Evolutionary conservation across 225 moss, liverwort and hornwort species (phyloP).

Genomic region (Sphagnum tenellum): DNA sequence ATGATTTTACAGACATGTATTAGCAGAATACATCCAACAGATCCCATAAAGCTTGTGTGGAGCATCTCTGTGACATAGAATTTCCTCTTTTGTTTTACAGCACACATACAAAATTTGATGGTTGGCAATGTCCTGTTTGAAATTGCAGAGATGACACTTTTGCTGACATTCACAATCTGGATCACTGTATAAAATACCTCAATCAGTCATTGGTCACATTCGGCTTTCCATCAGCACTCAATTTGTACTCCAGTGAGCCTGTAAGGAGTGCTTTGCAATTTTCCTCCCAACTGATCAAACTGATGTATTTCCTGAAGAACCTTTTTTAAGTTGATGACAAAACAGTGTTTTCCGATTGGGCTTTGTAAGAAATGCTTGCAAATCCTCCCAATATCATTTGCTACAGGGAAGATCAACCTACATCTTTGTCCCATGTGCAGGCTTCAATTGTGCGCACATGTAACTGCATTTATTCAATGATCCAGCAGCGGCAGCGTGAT

Average conservation of each 20-base stretch:
- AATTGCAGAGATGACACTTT: slow-evolving; percentile 68
- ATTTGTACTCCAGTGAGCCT: slow-evolving; percentile 63
- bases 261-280: slow-evolving; percentile 22
- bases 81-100: too few species aligned
- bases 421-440: slow-evolving; percentile 16
- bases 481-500: slow-evolving; percentile 87
- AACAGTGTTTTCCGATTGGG: background rate
- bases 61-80: too few species aligned
- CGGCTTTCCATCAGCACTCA: slow-evolving; percentile 71
- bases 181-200: slow-evolving; percentile 88
- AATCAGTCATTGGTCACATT: slow-evolving; percentile 78
- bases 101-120: too few species aligned
- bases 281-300: too few species aligned
- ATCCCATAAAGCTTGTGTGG: too few species aligned
- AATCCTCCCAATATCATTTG: too few species aligned
- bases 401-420: background rate
- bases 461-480: slow-evolving; percentile 81
- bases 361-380: slow-evolving; percentile 1
- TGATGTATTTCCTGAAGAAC: too few species aligned
- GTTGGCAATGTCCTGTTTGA: background rate
- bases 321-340: too few species aligned
- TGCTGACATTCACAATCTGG: slow-evolving; percentile 83
- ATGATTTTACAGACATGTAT: too few species aligned
- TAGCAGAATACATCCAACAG: too few species aligned
- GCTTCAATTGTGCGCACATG: slow-evolving; percentile 71